Percentiles rank a stretch among this genome's conserved stretches.
These are phyloP conservation scores for Liriodendron chinense DNA, from an alignment of 164 flowering plant genomes.

Conservation along the genomic window DNA sequence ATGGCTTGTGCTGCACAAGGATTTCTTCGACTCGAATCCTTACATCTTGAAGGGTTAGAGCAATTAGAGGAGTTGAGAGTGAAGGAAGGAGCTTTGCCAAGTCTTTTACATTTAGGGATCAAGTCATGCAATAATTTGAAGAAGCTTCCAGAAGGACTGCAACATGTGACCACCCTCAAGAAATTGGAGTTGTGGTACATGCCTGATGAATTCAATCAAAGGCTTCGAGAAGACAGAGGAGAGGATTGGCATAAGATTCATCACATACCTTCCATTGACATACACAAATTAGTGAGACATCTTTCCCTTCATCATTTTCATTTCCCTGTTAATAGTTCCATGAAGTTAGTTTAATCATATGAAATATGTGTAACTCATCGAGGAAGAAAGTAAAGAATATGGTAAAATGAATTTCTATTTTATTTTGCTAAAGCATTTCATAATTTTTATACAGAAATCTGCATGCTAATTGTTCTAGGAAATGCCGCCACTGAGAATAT, in stretches of 20 bases:
- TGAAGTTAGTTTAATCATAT: no score
- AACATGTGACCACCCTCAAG: background rate
- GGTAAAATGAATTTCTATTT: no score
- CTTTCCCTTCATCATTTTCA: no score
- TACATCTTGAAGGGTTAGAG: background rate
- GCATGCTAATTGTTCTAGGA: no score
- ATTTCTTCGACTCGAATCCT: background rate
- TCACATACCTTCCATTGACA: background rate
- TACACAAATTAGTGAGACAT: no score
- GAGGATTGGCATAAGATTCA: slow-evolving; percentile 13
- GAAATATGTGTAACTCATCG: no score
- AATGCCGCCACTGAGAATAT: no score
- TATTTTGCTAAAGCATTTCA: no score
- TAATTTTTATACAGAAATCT: no score
- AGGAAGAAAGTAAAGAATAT: no score
- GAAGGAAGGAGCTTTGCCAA: slow-evolving; percentile 10
- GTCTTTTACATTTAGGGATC: slow-evolving; percentile 7
- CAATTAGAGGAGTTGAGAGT: background rate
- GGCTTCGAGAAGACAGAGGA: slow-evolving; percentile 1
- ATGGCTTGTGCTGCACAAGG: background rate
- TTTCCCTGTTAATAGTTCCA: no score
- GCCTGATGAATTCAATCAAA: background rate
- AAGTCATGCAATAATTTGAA: background rate
- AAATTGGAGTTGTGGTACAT: slow-evolving; percentile 2
- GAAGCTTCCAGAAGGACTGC: background rate